phyloP scores from a whole-genome alignment of 805 yeast genomes.

The Pichia paraexigua region DNA sequence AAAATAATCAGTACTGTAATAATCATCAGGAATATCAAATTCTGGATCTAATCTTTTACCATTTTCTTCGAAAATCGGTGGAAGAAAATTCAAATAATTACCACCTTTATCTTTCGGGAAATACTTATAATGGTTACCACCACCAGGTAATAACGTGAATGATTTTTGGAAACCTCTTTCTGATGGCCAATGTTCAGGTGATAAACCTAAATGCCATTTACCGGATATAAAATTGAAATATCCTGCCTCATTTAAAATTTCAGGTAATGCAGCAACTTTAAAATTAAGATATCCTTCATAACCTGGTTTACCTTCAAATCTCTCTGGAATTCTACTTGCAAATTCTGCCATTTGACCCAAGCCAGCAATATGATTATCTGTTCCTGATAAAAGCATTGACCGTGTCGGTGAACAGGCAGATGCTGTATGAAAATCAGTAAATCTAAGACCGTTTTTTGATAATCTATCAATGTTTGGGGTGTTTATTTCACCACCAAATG shows the following conservation, averaged over 20 bases:
- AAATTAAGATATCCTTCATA: slow-evolving; percentile 48
- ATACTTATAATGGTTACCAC: slow-evolving; percentile 48
- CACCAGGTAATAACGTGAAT: slow-evolving; percentile 46
- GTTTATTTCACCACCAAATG: slow-evolving; percentile 51
- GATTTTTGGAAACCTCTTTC: slow-evolving; percentile 43
- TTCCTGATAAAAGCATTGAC: slow-evolving; percentile 52
- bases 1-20: slow-evolving; percentile 37
- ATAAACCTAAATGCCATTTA: slow-evolving; percentile 53
- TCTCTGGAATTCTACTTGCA: slow-evolving; percentile 30
- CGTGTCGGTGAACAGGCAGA: slow-evolving; percentile 61
- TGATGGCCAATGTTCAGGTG: slow-evolving; percentile 40
- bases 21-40: slow-evolving; percentile 35
- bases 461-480: slow-evolving; percentile 44
- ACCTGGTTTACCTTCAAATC: slow-evolving; percentile 39
- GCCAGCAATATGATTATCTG: slow-evolving; percentile 56
- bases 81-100: slow-evolving; percentile 26
- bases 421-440: slow-evolving; percentile 56
- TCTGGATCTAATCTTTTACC: slow-evolving; percentile 31
- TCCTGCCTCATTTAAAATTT: slow-evolving; percentile 39
- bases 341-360: slow-evolving; percentile 51
- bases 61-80: slow-evolving; percentile 34
- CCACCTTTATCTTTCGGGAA: slow-evolving; percentile 30
- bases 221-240: slow-evolving; percentile 48
- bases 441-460: slow-evolving; percentile 38
- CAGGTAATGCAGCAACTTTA: slow-evolving; percentile 46